Evolutionary conservation across 768 basidiomycete genomes (phyloP).

Genomic region (Hemileccinum rubropunctum): DNA sequence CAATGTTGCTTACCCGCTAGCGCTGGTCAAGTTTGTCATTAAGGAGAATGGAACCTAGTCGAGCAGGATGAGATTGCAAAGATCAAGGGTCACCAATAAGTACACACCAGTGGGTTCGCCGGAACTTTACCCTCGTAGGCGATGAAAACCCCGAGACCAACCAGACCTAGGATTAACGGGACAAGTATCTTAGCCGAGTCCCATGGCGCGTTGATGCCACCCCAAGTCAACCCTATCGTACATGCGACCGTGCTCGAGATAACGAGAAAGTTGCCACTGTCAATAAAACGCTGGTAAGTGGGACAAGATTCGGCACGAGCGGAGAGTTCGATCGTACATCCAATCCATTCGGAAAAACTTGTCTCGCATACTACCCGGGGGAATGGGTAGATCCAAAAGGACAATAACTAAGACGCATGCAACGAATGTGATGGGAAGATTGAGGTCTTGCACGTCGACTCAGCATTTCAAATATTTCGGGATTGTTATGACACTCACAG

Average conservation of each 20-base stretch:
- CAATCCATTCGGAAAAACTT: conserved; percentile 43
- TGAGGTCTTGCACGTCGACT: conserved; percentile 31
- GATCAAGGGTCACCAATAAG: not conserved
- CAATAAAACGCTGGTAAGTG: not conserved
- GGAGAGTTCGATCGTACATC: conserved; percentile 31
- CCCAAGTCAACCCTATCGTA: conserved; percentile 49
- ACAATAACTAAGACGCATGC: conserved; percentile 27
- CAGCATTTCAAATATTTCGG: not conserved
- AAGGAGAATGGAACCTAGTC: conserved; percentile 12
- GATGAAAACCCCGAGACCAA: conserved; percentile 38
- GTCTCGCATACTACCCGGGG: conserved; percentile 30
- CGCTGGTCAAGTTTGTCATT: conserved; percentile 29
- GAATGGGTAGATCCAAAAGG: conserved; percentile 34
- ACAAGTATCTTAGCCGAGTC: conserved; percentile 36
- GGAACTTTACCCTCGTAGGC: conserved; percentile 36
- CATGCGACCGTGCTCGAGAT: conserved; percentile 33
- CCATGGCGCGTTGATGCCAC: conserved; percentile 45
- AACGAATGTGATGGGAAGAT: conserved; percentile 37
- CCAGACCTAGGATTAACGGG: conserved; percentile 42
- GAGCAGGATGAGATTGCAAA: not conserved
- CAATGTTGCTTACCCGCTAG: conserved; percentile 22
- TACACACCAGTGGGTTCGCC: conserved; percentile 30
- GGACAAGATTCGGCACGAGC: no score
- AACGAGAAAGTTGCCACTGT: conserved; percentile 42
- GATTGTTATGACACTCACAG: conserved; percentile 22